Evolutionary conservation across 306 rosid species (phyloP).

Genomic region (Benincasa hispida): DNA sequence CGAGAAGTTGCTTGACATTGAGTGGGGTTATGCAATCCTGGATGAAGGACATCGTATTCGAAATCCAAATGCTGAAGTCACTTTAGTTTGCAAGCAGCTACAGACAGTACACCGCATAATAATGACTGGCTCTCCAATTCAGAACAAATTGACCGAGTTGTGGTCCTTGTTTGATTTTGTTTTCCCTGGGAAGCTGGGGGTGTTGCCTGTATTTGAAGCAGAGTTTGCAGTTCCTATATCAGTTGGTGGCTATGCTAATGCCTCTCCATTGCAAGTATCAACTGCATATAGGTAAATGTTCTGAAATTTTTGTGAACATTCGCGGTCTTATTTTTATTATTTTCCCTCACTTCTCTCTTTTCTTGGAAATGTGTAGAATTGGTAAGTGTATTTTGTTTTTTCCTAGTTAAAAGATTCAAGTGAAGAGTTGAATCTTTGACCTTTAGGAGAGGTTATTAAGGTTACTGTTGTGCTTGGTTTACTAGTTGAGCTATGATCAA

Average conservation of each 20-base stretch:
- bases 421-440: background rate
- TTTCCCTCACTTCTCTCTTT: background rate
- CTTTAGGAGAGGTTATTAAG: background rate
- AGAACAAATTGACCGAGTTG: conserved; percentile 80
- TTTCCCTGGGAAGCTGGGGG: conserved; percentile 98
- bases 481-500: background rate
- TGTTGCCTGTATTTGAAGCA: conserved; percentile 93
- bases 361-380: background rate
- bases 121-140: conserved; percentile 99
- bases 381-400: background rate
- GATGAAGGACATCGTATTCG: conserved; percentile 95
- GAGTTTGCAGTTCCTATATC: conserved; percentile 96
- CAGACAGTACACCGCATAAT: conserved; percentile 90
- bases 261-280: conserved; percentile 95
- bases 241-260: conserved; percentile 97
- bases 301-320: background rate
- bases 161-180: conserved; percentile 99
- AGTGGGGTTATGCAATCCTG: conserved; percentile 89
- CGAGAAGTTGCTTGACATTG: conserved; percentile 66
- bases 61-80: conserved; percentile 91
- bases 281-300: conserved; percentile 77
- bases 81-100: conserved; percentile 85
- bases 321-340: background rate
- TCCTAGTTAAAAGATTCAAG: background rate
- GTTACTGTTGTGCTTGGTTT: background rate